phyloP scores from a whole-genome alignment of 805 yeast genomes.

The Diddensiella caesifluorescens region DNA sequence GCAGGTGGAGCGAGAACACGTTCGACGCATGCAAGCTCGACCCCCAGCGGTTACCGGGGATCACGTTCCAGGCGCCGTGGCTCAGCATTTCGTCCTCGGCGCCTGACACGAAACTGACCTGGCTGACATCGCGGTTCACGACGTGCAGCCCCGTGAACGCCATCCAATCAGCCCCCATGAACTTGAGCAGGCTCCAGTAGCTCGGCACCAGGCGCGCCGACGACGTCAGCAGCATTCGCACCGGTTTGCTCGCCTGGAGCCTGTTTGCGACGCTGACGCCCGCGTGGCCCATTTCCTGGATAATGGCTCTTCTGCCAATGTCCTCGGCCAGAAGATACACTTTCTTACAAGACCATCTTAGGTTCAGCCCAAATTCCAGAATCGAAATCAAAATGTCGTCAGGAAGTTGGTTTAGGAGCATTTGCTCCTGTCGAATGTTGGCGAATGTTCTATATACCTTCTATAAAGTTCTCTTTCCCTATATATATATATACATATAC shows the following conservation, averaged over 20 bases:
- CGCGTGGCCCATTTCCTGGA: not conserved
- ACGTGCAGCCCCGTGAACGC: not conserved
- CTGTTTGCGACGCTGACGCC: not conserved
- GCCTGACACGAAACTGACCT: not conserved
- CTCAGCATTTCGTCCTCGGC: not conserved
- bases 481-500: too few species aligned
- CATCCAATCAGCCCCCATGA: not conserved
- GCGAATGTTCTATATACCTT: too few species aligned
- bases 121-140: not conserved
- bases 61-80: constrained; percentile 14
- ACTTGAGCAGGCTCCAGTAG: not conserved
- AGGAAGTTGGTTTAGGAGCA: too few species aligned
- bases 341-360: not conserved
- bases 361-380: not conserved
- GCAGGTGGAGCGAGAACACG: constrained; percentile 16
- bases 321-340: not conserved
- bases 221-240: not conserved
- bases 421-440: too few species aligned
- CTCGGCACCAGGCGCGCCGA: not conserved
- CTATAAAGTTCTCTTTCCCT: too few species aligned
- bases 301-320: not conserved
- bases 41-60: constrained; percentile 17
- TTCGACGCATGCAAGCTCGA: constrained; percentile 15
- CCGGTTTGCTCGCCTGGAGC: not conserved
- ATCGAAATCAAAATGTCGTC: constrained; percentile 1